phyloP scores from a whole-genome alignment of 1,284 basidiomycete genomes.

The Cystobasidium slooffiae region DNA sequence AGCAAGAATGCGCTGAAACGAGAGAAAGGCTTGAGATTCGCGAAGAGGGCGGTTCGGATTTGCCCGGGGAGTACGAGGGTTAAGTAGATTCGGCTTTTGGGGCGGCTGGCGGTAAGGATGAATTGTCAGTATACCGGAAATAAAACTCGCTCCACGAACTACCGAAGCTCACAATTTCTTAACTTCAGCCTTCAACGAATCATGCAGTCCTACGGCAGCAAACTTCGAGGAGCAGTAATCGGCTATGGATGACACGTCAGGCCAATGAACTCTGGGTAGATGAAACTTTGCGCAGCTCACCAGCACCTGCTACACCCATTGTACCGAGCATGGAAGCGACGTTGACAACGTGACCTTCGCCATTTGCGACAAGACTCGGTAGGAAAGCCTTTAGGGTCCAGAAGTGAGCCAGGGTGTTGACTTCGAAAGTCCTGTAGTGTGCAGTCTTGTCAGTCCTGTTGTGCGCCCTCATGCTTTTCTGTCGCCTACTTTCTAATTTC shows the following conservation, averaged over 20 bases:
- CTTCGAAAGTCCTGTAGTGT: slow-evolving; percentile 74
- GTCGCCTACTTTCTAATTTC: slow-evolving; percentile 76
- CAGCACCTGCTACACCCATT: slow-evolving; percentile 20
- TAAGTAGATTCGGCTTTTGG: slow-evolving; percentile 73
- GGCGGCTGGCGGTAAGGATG: slow-evolving; percentile 63
- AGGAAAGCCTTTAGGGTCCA: slow-evolving; percentile 91
- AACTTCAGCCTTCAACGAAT: slow-evolving; percentile 80
- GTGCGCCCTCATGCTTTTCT: not conserved
- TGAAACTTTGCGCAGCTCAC: slow-evolving; percentile 71
- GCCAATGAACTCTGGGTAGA: slow-evolving; percentile 68
- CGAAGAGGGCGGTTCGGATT: slow-evolving; percentile 74
- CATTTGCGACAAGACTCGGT: slow-evolving; percentile 79
- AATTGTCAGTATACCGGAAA: slow-evolving; percentile 2
- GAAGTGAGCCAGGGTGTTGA: slow-evolving; percentile 86
- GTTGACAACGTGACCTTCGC: slow-evolving; percentile 77
- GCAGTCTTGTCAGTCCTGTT: not conserved
- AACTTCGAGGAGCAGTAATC: slow-evolving; percentile 90
- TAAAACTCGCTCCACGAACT: slow-evolving; percentile 2
- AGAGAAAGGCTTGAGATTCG: slow-evolving; percentile 57
- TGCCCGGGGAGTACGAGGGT: slow-evolving; percentile 79
- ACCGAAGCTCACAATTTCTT: slow-evolving; percentile 65
- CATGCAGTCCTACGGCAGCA: slow-evolving; percentile 73
- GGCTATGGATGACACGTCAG: slow-evolving; percentile 66
- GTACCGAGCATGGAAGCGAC: slow-evolving; percentile 29
- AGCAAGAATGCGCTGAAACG: slow-evolving; percentile 70